Evolutionary conservation across 345 rosid genomes (phyloP).

Genomic region (Eucalyptus regnans): DNA sequence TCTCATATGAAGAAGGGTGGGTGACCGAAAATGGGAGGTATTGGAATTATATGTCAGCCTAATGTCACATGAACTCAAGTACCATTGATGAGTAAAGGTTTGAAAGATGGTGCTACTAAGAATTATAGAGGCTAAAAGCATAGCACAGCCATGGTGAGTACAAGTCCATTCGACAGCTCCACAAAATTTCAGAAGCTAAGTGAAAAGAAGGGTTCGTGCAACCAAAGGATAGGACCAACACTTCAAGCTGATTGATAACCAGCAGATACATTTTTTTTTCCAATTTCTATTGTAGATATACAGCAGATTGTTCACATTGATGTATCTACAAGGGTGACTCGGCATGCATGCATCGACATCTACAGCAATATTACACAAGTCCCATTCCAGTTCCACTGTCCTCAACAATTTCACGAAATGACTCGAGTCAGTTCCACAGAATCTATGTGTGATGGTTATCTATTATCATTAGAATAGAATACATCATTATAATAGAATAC

Average conservation of each 20-base stretch:
- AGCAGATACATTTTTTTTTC: not conserved
- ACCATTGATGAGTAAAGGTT: not conserved
- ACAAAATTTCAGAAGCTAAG: not conserved
- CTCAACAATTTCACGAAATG: not conserved
- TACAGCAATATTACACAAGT: not conserved
- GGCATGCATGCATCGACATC: not conserved
- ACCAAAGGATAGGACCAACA: not conserved
- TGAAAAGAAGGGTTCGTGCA: not conserved
- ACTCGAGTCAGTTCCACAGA: not conserved
- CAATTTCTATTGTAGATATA: not conserved
- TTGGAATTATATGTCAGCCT: not conserved
- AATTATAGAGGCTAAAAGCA: not conserved
- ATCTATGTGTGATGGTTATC: not conserved
- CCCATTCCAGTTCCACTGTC: not conserved
- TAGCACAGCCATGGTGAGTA: not conserved
- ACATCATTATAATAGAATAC: not conserved
- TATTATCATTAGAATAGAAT: not conserved
- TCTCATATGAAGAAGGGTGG: not conserved
- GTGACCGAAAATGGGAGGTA: not conserved
- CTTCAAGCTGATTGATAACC: not conserved
- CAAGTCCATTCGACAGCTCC: not conserved
- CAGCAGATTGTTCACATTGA: not conserved
- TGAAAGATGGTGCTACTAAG: not conserved
- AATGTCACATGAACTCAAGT: not conserved
- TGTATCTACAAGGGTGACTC: not conserved